These are phyloP conservation scores for Coemansia sp. DNA, from an alignment of 192 early-diverging fungal species.

Conservation along the genomic window DNA sequence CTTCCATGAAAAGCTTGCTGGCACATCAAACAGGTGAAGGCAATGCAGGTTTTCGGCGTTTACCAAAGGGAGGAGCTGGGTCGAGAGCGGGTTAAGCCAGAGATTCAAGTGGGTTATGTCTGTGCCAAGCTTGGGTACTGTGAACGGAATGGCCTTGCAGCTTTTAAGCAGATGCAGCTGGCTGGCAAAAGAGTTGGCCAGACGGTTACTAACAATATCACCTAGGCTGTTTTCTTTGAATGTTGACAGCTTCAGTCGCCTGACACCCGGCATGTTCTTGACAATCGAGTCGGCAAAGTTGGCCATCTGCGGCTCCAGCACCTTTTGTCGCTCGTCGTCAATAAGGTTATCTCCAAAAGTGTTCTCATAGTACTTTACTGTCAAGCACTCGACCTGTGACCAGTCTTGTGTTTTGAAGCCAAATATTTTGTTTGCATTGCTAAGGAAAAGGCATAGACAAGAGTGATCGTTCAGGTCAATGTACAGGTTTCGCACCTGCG, in stretches of 20 bases:
- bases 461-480: constrained; percentile 5
- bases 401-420: not conserved
- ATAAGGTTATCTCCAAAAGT: constrained; percentile 2
- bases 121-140: not conserved
- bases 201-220: constrained; percentile 2
- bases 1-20: constrained; percentile 1
- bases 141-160: constrained; percentile 6
- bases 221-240: constrained; percentile 4
- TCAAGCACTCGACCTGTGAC: constrained; percentile 2
- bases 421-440: not conserved
- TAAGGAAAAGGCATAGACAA: not conserved
- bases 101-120: constrained; percentile 5
- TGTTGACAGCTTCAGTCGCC: constrained; percentile 1
- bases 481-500: not conserved
- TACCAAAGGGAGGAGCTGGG: constrained; percentile 5
- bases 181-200: constrained; percentile 1
- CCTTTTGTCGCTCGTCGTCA: not conserved
- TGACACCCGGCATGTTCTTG: not conserved
- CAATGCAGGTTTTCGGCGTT: constrained; percentile 3
- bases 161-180: constrained; percentile 6
- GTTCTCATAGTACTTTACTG: constrained; percentile 6
- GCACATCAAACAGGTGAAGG: constrained; percentile 1
- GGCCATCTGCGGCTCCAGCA: not conserved
- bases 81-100: not conserved
- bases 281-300: constrained; percentile 3